Evolutionary conservation across 768 basidiomycete species (phyloP).

Genomic region (Rhodosporidiobolus sp.): DNA sequence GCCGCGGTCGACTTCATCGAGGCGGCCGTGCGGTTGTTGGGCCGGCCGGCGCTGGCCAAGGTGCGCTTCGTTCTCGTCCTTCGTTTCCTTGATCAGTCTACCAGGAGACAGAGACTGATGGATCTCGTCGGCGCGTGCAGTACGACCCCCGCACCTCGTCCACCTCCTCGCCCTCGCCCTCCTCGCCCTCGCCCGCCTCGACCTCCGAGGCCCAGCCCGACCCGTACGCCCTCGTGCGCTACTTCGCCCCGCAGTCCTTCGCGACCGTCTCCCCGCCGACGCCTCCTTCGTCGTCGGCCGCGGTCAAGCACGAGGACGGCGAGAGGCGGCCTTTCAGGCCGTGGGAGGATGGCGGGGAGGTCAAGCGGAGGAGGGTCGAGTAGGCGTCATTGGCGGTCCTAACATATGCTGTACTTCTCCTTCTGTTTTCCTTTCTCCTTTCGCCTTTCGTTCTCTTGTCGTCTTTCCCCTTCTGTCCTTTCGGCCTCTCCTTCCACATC

Average conservation of each 20-base stretch:
- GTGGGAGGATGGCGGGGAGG: neutral
- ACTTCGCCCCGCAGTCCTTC: neutral
- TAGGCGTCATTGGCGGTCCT: neutral
- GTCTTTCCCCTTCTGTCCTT: neutral
- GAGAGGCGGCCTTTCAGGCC: neutral
- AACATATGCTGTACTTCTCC: too few species aligned
- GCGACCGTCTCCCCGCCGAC: neutral
- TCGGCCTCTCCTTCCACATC: neutral
- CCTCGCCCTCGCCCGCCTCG: neutral
- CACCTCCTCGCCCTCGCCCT: neutral
- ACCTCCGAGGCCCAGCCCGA: slow-evolving; percentile 3
- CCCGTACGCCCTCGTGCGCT: slow-evolving; percentile 14
- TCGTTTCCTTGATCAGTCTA: too few species aligned
- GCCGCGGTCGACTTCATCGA: slow-evolving; percentile 37
- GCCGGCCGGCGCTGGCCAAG: slow-evolving; percentile 33
- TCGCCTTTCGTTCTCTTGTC: neutral
- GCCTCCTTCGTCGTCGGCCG: neutral
- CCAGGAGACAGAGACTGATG: neutral
- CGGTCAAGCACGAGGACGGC: neutral
- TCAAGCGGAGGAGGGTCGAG: slow-evolving; percentile 3
- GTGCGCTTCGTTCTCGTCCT: slow-evolving; percentile 5
- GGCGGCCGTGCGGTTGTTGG: slow-evolving; percentile 6
- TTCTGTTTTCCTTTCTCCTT: too few species aligned
- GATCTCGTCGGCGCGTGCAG: neutral
- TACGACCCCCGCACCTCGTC: neutral